These are phyloP conservation scores for Mariannaea sp. DNA, from an alignment of 2,329 filamentous ascomycete species.

Conservation along the genomic window DNA sequence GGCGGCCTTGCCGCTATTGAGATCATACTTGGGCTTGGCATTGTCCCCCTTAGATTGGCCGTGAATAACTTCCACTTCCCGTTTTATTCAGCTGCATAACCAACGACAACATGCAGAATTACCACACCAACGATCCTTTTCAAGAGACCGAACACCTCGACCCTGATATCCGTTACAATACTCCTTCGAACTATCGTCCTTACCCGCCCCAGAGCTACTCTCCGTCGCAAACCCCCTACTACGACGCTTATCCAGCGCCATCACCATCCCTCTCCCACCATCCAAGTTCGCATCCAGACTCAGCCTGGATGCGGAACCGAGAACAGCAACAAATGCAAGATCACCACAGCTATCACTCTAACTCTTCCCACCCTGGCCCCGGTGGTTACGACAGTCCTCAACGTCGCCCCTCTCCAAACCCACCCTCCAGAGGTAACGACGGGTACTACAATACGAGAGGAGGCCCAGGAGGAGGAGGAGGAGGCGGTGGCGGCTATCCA, in stretches of 20 bases:
- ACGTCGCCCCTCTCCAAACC: conserved; percentile 9
- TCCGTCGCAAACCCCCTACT: conserved; percentile 31
- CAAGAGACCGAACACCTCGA: conserved; percentile 46
- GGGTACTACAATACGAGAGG: conserved; percentile 29
- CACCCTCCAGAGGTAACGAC: conserved; percentile 29
- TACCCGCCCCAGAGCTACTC: conserved; percentile 33
- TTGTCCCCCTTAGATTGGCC: conserved; percentile 15
- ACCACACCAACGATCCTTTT: conserved; percentile 41
- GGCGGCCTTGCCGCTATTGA: conserved; percentile 33
- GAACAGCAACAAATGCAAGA: conserved; percentile 27
- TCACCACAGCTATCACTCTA: conserved; percentile 23
- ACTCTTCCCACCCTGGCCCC: conserved; percentile 29
- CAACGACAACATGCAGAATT: conserved; percentile 41
- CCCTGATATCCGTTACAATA: conserved; percentile 31
- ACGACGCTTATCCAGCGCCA: conserved; percentile 33
- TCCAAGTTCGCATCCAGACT: conserved; percentile 34
- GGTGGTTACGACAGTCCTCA: conserved; percentile 30
- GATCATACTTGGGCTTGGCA: conserved; percentile 25
- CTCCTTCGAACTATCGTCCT: conserved; percentile 30
- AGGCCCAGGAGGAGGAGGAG: too few relatives aligned
- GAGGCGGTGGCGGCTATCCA: conserved; percentile 31
- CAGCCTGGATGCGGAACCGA: conserved; percentile 30
- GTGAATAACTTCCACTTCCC: conserved; percentile 9
- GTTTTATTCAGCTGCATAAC: conserved; percentile 23
- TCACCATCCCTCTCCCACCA: conserved; percentile 23